These are phyloP conservation scores for Musa schizocarpa DNA, from an alignment of 176 grass and related monocot genomes.

Conservation along the genomic window DNA sequence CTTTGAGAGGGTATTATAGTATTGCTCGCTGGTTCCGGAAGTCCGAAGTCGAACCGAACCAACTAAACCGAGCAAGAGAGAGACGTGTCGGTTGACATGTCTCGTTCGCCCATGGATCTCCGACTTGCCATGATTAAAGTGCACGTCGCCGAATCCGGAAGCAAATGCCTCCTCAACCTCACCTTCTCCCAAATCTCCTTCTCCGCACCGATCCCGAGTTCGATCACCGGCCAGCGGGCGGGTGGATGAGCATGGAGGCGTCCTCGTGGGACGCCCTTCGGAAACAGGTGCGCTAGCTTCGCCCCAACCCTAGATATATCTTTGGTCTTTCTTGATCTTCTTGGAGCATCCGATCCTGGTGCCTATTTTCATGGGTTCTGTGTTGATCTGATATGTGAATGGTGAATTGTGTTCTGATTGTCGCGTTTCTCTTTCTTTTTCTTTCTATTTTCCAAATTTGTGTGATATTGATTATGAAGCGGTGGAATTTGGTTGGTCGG, in stretches of 20 bases:
- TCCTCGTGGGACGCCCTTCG: conserved; percentile 97
- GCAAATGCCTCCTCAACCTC: not conserved
- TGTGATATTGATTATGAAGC: not conserved
- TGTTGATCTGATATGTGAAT: not conserved
- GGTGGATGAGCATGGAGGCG: conserved; percentile 44
- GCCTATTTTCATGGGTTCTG: not conserved
- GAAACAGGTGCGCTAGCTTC: conserved; percentile 59
- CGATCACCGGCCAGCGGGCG: conserved; percentile 2
- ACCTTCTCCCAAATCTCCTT: not conserved
- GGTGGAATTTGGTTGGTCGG: not conserved
- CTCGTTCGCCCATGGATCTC: not conserved
- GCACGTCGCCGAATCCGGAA: not conserved
- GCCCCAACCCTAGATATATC: not conserved
- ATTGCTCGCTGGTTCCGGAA: too few relatives aligned
- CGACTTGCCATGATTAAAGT: not conserved
- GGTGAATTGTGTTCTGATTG: not conserved
- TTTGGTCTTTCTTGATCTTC: not conserved
- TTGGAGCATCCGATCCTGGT: not conserved
- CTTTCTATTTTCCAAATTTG: not conserved
- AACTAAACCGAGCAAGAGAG: too few relatives aligned
- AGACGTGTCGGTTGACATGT: too few relatives aligned
- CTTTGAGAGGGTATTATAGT: too few relatives aligned
- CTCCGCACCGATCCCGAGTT: conserved; percentile 2
- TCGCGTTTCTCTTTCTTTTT: not conserved
- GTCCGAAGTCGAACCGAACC: too few relatives aligned